Conservation (phyloP, 345 rosid species). For the Sisymbrium altissimum region DNA sequence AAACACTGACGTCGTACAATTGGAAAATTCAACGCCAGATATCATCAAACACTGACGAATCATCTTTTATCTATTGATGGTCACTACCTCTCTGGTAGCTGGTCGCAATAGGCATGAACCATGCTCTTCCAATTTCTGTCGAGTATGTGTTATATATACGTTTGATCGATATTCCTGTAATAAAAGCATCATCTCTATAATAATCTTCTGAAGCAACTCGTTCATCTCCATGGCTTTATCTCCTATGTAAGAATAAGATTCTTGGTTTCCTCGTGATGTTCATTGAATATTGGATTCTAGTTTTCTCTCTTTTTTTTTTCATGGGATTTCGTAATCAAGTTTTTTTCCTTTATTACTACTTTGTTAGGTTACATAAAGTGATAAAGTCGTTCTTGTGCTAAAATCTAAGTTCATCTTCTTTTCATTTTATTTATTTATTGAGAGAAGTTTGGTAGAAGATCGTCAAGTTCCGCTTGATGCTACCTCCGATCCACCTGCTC, state of each 20-base stretch:
- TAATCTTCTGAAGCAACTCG: neutral
- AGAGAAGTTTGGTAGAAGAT: slow-evolving; percentile 38
- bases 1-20: neutral
- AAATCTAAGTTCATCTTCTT: neutral
- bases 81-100: neutral
- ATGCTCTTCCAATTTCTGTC: neutral
- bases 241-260: slow-evolving; percentile 14
- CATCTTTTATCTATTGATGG: neutral
- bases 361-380: neutral
- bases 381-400: neutral
- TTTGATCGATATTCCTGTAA: neutral
- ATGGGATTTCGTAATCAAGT: neutral
- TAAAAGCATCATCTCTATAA: neutral
- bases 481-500: slow-evolving; percentile 57
- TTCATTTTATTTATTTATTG: neutral
- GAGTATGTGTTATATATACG: neutral
- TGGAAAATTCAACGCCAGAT: neutral
- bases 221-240: slow-evolving; percentile 23
- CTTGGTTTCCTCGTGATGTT: neutral
- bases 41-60: neutral
- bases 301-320: neutral
- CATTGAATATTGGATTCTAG: neutral
- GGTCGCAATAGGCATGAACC: neutral
- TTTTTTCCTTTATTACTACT: neutral
- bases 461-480: slow-evolving; percentile 50